Evolutionary conservation across 2,329 filamentous ascomycete species (phyloP).

Genomic region (Calonectria montana): DNA sequence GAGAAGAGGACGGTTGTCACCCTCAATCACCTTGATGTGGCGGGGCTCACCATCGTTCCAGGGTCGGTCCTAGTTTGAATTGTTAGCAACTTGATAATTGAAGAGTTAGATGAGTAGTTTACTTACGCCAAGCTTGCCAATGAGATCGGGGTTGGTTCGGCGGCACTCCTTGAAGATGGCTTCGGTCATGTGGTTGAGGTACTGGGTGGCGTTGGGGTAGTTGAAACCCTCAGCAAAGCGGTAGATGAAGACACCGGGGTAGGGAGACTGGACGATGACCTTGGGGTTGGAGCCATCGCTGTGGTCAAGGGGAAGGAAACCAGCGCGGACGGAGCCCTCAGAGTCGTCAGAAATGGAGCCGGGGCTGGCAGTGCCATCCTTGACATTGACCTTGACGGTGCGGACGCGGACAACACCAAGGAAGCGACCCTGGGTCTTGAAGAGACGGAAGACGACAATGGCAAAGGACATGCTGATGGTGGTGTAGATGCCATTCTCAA

Average conservation of each 20-base stretch:
- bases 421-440: slow-evolving; percentile 83
- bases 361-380: slow-evolving; percentile 57
- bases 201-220: slow-evolving; percentile 64
- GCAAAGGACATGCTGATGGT: slow-evolving; percentile 78
- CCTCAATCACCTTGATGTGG: slow-evolving; percentile 45
- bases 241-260: slow-evolving; percentile 67
- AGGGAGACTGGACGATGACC: slow-evolving; percentile 57
- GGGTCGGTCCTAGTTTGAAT: slow-evolving; percentile 56
- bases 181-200: slow-evolving; percentile 61
- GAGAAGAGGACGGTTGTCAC: slow-evolving; percentile 60
- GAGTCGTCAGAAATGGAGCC: slow-evolving; percentile 43
- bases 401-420: slow-evolving; percentile 85
- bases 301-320: slow-evolving; percentile 61
- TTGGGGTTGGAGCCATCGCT: slow-evolving; percentile 63
- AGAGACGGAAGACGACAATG: slow-evolving; percentile 79
- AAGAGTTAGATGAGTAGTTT: neutral
- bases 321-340: slow-evolving; percentile 49
- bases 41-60: slow-evolving; percentile 66
- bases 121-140: slow-evolving; percentile 61
- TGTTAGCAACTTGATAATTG: slow-evolving; percentile 21
- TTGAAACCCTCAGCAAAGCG: slow-evolving; percentile 67
- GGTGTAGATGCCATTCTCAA: slow-evolving; percentile 89
- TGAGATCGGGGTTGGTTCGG: slow-evolving; percentile 54
- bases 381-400: slow-evolving; percentile 82
- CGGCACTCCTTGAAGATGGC: slow-evolving; percentile 59